A percentile compares a stretch with the other conserved stretches of the same genome.
These are phyloP conservation scores for Calocybe cyanea DNA, from an alignment of 768 basidiomycete genomes.

Conservation along the genomic window DNA sequence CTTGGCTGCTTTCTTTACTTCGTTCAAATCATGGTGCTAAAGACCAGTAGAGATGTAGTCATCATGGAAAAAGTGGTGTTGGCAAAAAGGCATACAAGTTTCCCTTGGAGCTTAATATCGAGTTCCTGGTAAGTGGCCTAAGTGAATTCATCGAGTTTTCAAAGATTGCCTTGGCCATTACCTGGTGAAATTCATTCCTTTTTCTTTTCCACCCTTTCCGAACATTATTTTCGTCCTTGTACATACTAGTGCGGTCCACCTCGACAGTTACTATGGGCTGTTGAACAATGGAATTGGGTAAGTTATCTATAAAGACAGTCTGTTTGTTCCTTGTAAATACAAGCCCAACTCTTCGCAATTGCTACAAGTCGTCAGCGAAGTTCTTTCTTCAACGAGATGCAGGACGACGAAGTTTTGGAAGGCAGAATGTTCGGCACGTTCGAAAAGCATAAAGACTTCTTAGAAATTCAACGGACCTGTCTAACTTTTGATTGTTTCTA, in stretches of 20 bases:
- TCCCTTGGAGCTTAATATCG: constrained; percentile 42
- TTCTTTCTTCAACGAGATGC: too few species aligned
- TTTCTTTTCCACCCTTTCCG: constrained; percentile 40
- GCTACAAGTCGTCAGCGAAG: too few species aligned
- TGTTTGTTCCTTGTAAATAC: too few species aligned
- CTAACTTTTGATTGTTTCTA: constrained; percentile 43
- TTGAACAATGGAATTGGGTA: too few species aligned
- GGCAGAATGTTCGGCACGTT: constrained; percentile 50
- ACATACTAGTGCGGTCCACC: too few species aligned
- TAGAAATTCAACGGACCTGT: constrained; percentile 46
- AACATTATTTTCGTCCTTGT: constrained; percentile 7
- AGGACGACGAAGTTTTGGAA: constrained; percentile 39
- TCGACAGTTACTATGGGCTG: too few species aligned
- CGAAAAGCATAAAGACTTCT: constrained; percentile 59
- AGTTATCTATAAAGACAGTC: too few species aligned
- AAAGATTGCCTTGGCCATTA: too few species aligned
- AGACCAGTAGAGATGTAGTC: too few species aligned
- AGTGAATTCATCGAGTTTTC: too few species aligned
- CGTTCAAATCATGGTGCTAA: constrained; percentile 74
- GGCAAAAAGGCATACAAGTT: constrained; percentile 44
- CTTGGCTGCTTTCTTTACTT: constrained; percentile 73
- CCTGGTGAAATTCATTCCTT: constrained; percentile 25
- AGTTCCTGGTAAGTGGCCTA: constrained; percentile 29
- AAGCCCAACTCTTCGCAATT: too few species aligned
- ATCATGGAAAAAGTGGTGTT: too few species aligned